Evolutionary conservation across 2,329 filamentous ascomycete genomes (phyloP), one percentile per base, ranked within the genome.

Genomic region (Penicillium psychrosexuale): DNA sequence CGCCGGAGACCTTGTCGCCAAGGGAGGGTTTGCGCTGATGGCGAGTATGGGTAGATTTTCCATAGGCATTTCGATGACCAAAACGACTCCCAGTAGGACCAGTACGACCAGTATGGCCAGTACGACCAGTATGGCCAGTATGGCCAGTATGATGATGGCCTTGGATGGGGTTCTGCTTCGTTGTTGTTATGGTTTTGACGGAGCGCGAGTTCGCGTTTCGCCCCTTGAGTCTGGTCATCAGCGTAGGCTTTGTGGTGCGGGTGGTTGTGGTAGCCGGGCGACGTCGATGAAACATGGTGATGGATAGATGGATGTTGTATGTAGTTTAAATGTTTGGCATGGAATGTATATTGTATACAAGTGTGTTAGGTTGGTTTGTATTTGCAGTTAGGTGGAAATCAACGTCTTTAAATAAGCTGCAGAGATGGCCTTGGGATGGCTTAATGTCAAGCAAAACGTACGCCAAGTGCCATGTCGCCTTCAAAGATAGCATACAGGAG

Each of bases 1-100:
- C 89, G 17, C 90, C 90, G 47, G 82, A 86, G 63, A 93, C 81
- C 75, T 92, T 93, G 76, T 93, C 89, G 44, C 87, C 87, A 61
- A 92, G 77, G 37, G 80, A 83, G 3, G 84, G 80, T 65, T 86
- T 84, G 66, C 88, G 84, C 69, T 84, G 82, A 51, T 90, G 87
- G 69, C 88, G 85, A 58, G 73, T 75, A 24, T 75, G 52, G 6
- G 33, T 30, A 27, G 52, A 19, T 6, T 28, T 15, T 19, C 27
- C 33, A 31, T 50, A 36, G 33, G 33, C 30, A 4, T 27, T 37
- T 3, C 15, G 74, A 17, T 31, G 38, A 24, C 37, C 37, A 24
- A 33, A 34, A 4, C 37, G 47, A 5, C 28, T 12, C 1, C 47
- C 36, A 42, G 31, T 17, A 13, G 19, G 44, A n/a, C 30, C 19